Percentiles rank a stretch among this genome's conserved stretches.
Evolutionary conservation across 495 filamentous ascomycete genomes (phyloP).

Genomic region (Aspergillus sclerotioniger): DNA sequence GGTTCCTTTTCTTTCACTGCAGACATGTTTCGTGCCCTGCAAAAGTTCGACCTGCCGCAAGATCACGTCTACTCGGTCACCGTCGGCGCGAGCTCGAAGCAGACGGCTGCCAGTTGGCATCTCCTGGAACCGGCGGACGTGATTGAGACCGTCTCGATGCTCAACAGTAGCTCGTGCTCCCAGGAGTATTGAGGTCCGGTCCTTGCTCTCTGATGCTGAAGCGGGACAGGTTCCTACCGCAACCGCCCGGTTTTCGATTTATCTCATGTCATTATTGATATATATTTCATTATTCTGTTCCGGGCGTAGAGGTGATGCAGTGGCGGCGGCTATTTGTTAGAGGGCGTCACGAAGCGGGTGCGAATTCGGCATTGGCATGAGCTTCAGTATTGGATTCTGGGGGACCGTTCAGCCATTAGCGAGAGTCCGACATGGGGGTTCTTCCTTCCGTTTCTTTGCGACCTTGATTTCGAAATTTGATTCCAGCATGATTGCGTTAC

Average conservation of each 20-base stretch:
- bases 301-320: background rate
- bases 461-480: background rate
- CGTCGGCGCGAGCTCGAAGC: constrained; percentile 81
- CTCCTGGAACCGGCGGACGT: constrained; percentile 85
- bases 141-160: constrained; percentile 70
- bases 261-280: background rate
- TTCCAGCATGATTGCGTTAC: background rate
- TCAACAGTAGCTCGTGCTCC: constrained; percentile 48
- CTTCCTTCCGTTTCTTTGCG: background rate
- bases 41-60: constrained; percentile 52
- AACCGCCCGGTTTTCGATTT: background rate
- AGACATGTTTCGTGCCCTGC: constrained; percentile 67
- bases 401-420: background rate
- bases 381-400: background rate
- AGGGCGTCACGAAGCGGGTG: background rate
- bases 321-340: background rate
- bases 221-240: background rate
- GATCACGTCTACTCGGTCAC: constrained; percentile 81
- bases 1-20: constrained; percentile 2
- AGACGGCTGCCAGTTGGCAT: constrained; percentile 83
- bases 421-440: background rate
- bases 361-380: background rate
- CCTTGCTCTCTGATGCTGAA: background rate
- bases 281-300: background rate
- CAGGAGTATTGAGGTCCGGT: constrained; percentile 29